Evolutionary conservation across 495 filamentous ascomycete genomes (phyloP).

Genomic region (Aspergillus cristatus): DNA sequence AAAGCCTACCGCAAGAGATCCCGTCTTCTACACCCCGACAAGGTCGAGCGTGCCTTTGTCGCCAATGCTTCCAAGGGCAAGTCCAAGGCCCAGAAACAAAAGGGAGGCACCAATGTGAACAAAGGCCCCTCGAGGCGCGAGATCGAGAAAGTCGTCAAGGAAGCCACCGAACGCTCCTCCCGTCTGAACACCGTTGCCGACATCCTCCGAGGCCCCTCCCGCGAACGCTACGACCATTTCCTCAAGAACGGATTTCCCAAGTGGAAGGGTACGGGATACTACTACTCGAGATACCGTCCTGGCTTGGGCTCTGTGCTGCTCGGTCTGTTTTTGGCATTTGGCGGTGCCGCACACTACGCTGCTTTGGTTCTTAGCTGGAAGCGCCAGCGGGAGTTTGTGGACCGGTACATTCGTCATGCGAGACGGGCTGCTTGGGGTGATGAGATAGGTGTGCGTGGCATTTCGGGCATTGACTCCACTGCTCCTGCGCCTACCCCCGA

Average conservation of each 20-base stretch:
- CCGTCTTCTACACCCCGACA: slow-evolving; percentile 79
- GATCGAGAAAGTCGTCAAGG: slow-evolving; percentile 64
- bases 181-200: slow-evolving; percentile 74
- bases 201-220: slow-evolving; percentile 67
- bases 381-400: slow-evolving; percentile 82
- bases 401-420: slow-evolving; percentile 84
- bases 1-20: slow-evolving; percentile 90
- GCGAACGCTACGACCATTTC: slow-evolving; percentile 94
- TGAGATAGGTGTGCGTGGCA: slow-evolving; percentile 52
- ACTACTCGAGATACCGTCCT: slow-evolving; percentile 87
- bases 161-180: slow-evolving; percentile 69
- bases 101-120: slow-evolving; percentile 54
- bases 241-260: slow-evolving; percentile 85
- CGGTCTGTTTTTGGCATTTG: slow-evolving; percentile 76
- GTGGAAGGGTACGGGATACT: slow-evolving; percentile 97
- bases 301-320: slow-evolving; percentile 75
- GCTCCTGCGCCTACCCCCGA: slow-evolving; percentile 26
- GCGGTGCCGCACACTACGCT: slow-evolving; percentile 77
- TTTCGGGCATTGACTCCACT: slow-evolving; percentile 54
- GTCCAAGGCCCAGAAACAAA: slow-evolving; percentile 41
- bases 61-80: slow-evolving; percentile 61
- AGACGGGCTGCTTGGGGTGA: slow-evolving; percentile 84
- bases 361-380: slow-evolving; percentile 77
- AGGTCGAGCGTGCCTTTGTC: slow-evolving; percentile 75
- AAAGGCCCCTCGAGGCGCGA: slow-evolving; percentile 64